Evolutionary conservation across 805 yeast species (phyloP), one percentile per base, ranked within the genome.

Genomic region (Suhomyces sp.): DNA sequence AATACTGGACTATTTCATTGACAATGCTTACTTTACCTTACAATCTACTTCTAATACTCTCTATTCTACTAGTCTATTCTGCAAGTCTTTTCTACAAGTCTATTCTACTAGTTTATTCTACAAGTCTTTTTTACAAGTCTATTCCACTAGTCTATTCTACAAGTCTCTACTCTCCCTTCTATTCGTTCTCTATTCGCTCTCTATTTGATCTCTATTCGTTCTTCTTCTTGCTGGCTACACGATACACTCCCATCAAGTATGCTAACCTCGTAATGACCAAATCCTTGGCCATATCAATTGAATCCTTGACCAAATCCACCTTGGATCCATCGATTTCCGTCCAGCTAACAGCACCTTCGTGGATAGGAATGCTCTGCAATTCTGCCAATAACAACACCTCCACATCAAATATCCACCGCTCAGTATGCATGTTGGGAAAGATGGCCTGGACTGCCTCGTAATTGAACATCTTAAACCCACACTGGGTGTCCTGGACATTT

Each of bases 371-470:
- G 0, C 69, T 60, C 65, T 89, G 89, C 55, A 88, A 76, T 58
- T 83, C 81, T 1, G 92, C 97, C 53, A 94, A 73, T 49, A 94
- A 81, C 58, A 94, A 75, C 13, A 93, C 82, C 72, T 94, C 99
- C 29, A 94, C 97, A 65, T 94, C 99, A 69, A 94, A 94, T 35
- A 94, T 94, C 99, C 99, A 94, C 48, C 98, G 85, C 69, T 94
- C 99, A 9, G 96, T 93, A 67, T 93, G 97, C 87, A 94, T 81
- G 58, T 80, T 84, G 2, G 97, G 97, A 68, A 91, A 90, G 43
- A 94, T 88, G 49, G 62, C 61, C 15, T 60, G 63, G 21, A 85
- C 80, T 0, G 97, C 86, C 7, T 77, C 72, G 54, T 84, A 80
- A 59, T 93, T 89, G 69, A 93, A 94, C 68, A 94, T 72, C 69